Evolutionary conservation across 345 rosid species (phyloP).

Genomic region (Syzygium oleosum): DNA sequence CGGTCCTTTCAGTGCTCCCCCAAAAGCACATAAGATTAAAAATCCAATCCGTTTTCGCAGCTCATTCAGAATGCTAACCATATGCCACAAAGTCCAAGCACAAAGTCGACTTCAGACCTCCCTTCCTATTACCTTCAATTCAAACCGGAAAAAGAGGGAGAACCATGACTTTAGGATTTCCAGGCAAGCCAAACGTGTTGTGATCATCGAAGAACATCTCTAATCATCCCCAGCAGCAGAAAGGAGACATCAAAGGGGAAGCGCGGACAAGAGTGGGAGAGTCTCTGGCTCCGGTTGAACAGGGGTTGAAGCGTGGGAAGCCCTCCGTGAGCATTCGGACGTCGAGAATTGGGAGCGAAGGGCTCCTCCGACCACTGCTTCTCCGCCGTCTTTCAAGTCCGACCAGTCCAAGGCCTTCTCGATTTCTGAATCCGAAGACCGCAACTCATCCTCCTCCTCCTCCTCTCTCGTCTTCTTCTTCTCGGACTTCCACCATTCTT

Average conservation of each 20-base stretch:
- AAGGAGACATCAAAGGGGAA: constrained; percentile 29
- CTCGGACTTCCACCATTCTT: constrained; percentile 12
- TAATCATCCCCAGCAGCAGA: neutral
- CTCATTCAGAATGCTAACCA: rapidly evolving
- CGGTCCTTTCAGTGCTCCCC: too few species aligned
- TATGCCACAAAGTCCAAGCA: neutral
- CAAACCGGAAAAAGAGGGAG: neutral
- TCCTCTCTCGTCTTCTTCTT: neutral
- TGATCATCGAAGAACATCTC: neutral
- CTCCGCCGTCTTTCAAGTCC: constrained; percentile 53
- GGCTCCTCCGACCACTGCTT: constrained; percentile 25
- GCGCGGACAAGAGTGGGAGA: constrained; percentile 62
- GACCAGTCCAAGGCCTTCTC: constrained; percentile 69
- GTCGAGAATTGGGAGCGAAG: constrained; percentile 48
- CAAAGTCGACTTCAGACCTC: rapidly evolving
- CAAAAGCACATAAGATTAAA: too few species aligned
- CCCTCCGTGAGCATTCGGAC: constrained; percentile 84
- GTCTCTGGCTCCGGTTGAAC: constrained; percentile 74
- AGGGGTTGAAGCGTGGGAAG: constrained; percentile 68
- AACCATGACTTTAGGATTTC: neutral
- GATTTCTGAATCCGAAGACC: constrained; percentile 67
- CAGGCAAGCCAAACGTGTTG: neutral
- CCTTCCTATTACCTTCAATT: neutral
- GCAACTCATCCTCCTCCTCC: constrained; percentile 34
- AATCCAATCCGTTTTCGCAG: too few species aligned